phyloP scores from a whole-genome alignment of 176 grass and related monocot genomes.

The Oryza rufipogon region DNA sequence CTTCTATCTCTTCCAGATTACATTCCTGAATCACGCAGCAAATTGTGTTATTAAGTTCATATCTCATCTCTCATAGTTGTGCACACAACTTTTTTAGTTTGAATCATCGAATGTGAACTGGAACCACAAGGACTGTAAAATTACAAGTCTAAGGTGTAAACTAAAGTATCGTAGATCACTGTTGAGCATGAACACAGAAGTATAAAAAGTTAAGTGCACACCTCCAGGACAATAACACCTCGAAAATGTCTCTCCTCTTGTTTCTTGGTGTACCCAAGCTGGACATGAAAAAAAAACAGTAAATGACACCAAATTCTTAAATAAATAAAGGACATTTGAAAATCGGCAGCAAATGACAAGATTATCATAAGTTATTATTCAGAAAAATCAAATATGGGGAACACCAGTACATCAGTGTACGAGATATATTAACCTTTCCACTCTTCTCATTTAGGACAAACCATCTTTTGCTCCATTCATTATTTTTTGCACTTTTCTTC shows the following conservation, averaged over 20 bases:
- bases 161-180: background rate
- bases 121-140: background rate
- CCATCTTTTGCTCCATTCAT: constrained; percentile 91
- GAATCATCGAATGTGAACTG: constrained; percentile 17
- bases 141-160: constrained; percentile 9
- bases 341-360: background rate
- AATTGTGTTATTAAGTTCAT: constrained; percentile 20
- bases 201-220: constrained; percentile 37
- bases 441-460: constrained; percentile 96
- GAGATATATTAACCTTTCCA: constrained; percentile 74
- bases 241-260: constrained; percentile 97
- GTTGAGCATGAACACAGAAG: constrained; percentile 21
- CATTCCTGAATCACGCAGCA: constrained; percentile 67
- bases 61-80: background rate
- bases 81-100: background rate
- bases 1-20: constrained; percentile 94
- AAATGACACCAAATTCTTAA: constrained; percentile 40
- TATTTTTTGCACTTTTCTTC: constrained; percentile 94
- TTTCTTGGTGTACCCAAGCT: constrained; percentile 98
- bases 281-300: constrained; percentile 29
- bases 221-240: constrained; percentile 84
- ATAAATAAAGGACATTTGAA: constrained; percentile 6
- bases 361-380: constrained; percentile 29
- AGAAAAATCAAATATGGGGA: constrained; percentile 5
- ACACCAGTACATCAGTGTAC: constrained; percentile 11